Percentiles rank a stretch among this genome's conserved stretches.
Evolutionary conservation across 164 flowering plant genomes (phyloP).

Genomic region (Pachysandra terminalis): DNA sequence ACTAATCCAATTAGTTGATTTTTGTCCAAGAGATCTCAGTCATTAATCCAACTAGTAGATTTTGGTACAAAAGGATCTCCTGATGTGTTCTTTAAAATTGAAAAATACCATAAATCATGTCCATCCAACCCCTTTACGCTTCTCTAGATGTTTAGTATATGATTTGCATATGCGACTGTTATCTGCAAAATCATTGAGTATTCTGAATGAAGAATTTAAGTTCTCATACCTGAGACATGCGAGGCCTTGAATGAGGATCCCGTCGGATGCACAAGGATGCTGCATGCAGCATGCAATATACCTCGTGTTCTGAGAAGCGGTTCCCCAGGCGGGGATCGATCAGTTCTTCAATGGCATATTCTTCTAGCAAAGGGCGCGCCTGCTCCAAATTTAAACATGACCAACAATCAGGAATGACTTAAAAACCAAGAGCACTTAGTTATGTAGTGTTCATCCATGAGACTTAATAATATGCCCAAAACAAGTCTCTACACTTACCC

Average conservation of each 20-base stretch:
- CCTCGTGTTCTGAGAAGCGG: slow-evolving; percentile 57
- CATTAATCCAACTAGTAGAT: too few relatives aligned
- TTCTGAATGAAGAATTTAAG: background rate
- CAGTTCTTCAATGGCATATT: slow-evolving; percentile 49
- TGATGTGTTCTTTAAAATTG: too few relatives aligned
- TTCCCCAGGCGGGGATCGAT: slow-evolving; percentile 61
- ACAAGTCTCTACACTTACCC: slow-evolving; percentile 53
- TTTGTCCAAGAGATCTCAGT: too few relatives aligned
- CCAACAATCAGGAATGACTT: slow-evolving; percentile 1
- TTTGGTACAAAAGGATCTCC: too few relatives aligned
- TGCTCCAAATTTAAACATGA: slow-evolving; percentile 24
- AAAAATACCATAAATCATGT: too few relatives aligned
- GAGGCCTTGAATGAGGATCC: slow-evolving; percentile 80
- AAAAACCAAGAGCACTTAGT: background rate
- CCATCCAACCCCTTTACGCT: too few relatives aligned
- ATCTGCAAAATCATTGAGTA: too few relatives aligned
- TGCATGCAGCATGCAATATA: slow-evolving; percentile 63
- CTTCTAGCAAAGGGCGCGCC: slow-evolving; percentile 85
- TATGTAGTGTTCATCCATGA: background rate
- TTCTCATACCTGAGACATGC: slow-evolving; percentile 86
- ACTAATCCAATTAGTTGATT: too few relatives aligned
- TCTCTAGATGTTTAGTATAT: background rate
- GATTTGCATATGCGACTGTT: background rate
- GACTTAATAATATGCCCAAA: background rate
- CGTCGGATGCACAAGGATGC: slow-evolving; percentile 78